Evolutionary conservation across 768 basidiomycete species (phyloP).

Genomic region (Boletus fagicola): DNA sequence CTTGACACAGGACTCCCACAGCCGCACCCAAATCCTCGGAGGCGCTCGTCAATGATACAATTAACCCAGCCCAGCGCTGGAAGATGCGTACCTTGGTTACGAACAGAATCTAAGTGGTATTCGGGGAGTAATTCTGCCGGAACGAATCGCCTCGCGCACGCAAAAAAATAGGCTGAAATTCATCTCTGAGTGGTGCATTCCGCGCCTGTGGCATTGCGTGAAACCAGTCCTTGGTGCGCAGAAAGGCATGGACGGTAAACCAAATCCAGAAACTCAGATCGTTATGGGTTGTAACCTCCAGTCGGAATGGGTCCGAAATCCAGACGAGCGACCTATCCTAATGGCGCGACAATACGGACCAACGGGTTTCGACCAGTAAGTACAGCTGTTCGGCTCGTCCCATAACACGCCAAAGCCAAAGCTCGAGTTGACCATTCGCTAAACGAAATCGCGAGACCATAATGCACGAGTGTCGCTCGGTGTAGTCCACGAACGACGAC

Average conservation of each 20-base stretch:
- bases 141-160: conserved; percentile 7
- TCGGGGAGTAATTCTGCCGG: neutral
- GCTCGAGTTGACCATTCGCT: conserved; percentile 46
- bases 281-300: conserved; percentile 13
- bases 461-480: conserved; percentile 31
- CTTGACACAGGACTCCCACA: conserved; percentile 11
- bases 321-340: conserved; percentile 31
- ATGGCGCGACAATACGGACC: conserved; percentile 35
- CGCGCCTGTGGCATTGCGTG: conserved; percentile 5
- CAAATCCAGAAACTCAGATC: conserved; percentile 21
- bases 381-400: conserved; percentile 38
- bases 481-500: conserved; percentile 36
- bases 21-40: conserved; percentile 7
- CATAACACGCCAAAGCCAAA: conserved; percentile 39
- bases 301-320: conserved; percentile 24
- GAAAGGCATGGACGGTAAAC: conserved; percentile 5
- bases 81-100: conserved; percentile 18
- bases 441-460: conserved; percentile 46
- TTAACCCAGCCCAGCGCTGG: neutral
- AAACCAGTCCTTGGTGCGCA: conserved; percentile 16
- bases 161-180: conserved; percentile 3
- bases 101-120: neutral
- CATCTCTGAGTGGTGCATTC: conserved; percentile 2
- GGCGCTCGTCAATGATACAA: conserved; percentile 9
- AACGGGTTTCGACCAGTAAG: conserved; percentile 40